Percentiles rank a stretch among this genome's conserved stretches.
Evolutionary conservation across 805 yeast species (phyloP).

Genomic region (Candida khao-thaluensis): DNA sequence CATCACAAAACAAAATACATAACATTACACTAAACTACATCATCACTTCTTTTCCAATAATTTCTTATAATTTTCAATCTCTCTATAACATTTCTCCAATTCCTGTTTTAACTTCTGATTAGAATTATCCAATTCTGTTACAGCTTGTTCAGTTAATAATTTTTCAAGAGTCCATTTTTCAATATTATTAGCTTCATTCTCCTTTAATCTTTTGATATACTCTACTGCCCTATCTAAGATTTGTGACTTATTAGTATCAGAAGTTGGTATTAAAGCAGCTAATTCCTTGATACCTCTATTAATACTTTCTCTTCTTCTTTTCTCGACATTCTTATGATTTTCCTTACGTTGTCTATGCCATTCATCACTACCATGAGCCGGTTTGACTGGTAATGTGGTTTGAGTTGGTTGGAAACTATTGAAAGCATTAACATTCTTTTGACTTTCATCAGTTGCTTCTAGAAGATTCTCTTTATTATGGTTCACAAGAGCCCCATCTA

Average conservation of each 20-base stretch:
- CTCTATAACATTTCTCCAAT: conserved; percentile 88
- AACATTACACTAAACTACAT: no score
- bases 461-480: conserved; percentile 28
- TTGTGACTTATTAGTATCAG: conserved; percentile 88
- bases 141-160: conserved; percentile 86
- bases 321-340: conserved; percentile 94
- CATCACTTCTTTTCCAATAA: conserved; percentile 18
- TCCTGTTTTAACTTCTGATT: conserved; percentile 88
- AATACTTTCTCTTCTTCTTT: conserved; percentile 86
- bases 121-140: conserved; percentile 76
- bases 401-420: conserved; percentile 27
- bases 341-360: conserved; percentile 82
- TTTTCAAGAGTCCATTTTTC: conserved; percentile 96
- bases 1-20: no score
- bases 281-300: conserved; percentile 83
- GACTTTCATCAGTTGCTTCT: conserved; percentile 19
- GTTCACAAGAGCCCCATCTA: conserved; percentile 43
- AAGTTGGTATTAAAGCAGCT: conserved; percentile 74
- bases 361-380: conserved; percentile 73
- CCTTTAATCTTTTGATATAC: conserved; percentile 84
- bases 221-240: conserved; percentile 86
- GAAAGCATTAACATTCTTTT: conserved; percentile 18
- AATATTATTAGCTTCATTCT: conserved; percentile 81
- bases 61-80: conserved; percentile 78
- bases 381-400: conserved; percentile 42